These are phyloP conservation scores for Porogramme epimiltina DNA, from an alignment of 1,284 basidiomycete species.

Conservation along the genomic window DNA sequence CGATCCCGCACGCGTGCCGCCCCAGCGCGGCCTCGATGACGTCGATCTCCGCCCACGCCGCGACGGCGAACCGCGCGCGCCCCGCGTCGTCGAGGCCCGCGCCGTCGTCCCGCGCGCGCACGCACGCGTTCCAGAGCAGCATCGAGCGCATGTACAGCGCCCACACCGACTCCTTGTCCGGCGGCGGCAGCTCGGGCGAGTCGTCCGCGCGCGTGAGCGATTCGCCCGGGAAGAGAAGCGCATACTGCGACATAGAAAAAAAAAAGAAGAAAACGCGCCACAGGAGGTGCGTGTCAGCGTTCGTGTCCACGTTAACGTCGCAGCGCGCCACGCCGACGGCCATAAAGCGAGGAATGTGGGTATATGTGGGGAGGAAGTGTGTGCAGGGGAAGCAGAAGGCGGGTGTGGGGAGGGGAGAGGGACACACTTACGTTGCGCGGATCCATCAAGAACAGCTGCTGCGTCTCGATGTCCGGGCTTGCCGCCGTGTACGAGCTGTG, in stretches of 20 bases:
- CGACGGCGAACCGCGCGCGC: constrained; percentile 61
- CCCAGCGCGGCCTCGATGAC: constrained; percentile 64
- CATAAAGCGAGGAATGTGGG: no score
- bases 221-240: constrained; percentile 71
- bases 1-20: constrained; percentile 63
- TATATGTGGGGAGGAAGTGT: no score
- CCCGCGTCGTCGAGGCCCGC: constrained; percentile 41
- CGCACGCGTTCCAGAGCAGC: constrained; percentile 72
- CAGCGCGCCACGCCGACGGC: no score
- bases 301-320: no score
- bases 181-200: constrained; percentile 23
- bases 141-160: constrained; percentile 68
- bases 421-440: constrained; percentile 59
- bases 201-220: constrained; percentile 35
- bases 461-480: constrained; percentile 34
- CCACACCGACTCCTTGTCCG: constrained; percentile 69
- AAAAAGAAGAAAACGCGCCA: no score
- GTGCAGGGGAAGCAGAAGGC: no score
- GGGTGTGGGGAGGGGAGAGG: no score
- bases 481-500: constrained; percentile 62
- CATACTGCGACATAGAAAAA: constrained; percentile 46
- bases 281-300: no score
- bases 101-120: constrained; percentile 53
- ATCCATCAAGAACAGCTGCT: constrained; percentile 64
- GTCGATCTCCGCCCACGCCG: constrained; percentile 71